Base-by-base conservation (phyloP, 345 rosid genomes). In the Lumnitzera racemosa region DNA sequence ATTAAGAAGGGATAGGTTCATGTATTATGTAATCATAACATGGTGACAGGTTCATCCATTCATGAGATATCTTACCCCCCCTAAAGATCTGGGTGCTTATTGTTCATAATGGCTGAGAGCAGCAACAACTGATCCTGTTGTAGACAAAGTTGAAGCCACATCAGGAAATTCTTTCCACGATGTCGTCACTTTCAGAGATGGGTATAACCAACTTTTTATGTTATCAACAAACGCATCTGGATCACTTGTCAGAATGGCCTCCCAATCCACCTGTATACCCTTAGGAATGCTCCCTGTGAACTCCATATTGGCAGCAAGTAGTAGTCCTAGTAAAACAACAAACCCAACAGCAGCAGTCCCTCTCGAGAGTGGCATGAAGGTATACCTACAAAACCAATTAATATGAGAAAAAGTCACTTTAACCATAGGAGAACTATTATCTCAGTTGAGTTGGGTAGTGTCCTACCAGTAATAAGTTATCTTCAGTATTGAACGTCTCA, bases 381-480 rank as follows among this genome's bases (percentile, higher is more conserved):
- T 94, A 67, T 89, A 94, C 97, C 99, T 94, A 81, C 13, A 55
- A 57, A 58, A 50, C 57, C 51, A 58, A 29, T 58, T 54, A 12
- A 36, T 9, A 36, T 36, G 43, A 7, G 7, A 36, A 4, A 6
- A 5, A 36, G 43, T 1, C 60, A 25, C 41, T 11, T 62, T 48
- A 29, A 59, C 62, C 24, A 24, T 0, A 50, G 11, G 57, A 58
- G 43, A 36, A 36, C 43, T 9, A 36, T 36, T 36, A 36, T 36
- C 11, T 4, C 4, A 47, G 31, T 29, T 50, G 16, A 24, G 24
- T 24, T 9, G 24, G 46, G 27, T 11, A 25, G 24, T 56, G 46
- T 24, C 51, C 56, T 89, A 92, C 99, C 97, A 92, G 87, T 92
- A 92, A 68, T 89, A 92, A 15, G 99, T 74, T 91, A 92, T 82